Conservation (phyloP, 2,329 filamentous ascomycete species). For the Pezicula neosporulosa region DNA sequence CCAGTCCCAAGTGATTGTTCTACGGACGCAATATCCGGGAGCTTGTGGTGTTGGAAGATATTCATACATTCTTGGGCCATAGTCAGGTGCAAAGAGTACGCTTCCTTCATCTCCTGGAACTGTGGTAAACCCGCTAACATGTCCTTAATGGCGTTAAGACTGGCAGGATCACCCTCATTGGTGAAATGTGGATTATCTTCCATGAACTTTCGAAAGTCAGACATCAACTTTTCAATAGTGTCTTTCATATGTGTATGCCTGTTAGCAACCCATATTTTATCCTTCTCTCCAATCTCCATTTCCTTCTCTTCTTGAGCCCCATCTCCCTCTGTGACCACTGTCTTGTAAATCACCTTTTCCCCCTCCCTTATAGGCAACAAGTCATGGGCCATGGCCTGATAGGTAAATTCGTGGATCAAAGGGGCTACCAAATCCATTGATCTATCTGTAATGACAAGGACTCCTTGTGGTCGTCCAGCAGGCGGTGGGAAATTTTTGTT, state of each 20-base stretch:
- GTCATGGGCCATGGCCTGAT: constrained; percentile 97
- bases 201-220: constrained; percentile 89
- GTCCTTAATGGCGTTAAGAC: constrained; percentile 87
- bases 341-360: constrained; percentile 84
- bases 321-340: constrained; percentile 71
- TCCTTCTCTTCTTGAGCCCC: constrained; percentile 76
- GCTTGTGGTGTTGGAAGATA: constrained; percentile 78
- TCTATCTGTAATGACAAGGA: constrained; percentile 83
- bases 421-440: constrained; percentile 91
- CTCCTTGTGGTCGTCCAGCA: constrained; percentile 73
- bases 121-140: constrained; percentile 95
- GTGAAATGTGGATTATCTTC: constrained; percentile 90
- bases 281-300: constrained; percentile 85
- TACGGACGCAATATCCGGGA: constrained; percentile 80
- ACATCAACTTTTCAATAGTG: constrained; percentile 88
- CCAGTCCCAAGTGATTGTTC: constrained; percentile 93
- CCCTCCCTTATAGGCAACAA: constrained; percentile 83
- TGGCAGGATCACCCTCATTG: constrained; percentile 66
- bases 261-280: constrained; percentile 94
- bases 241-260: constrained; percentile 97
- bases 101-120: constrained; percentile 93
- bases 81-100: constrained; percentile 88
- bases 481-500: constrained; percentile 81
- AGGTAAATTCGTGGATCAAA: constrained; percentile 92
- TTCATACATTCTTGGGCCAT: constrained; percentile 99